Conservation (phyloP, 208 protist genomes). For the Crithidia expoeki region DNA sequence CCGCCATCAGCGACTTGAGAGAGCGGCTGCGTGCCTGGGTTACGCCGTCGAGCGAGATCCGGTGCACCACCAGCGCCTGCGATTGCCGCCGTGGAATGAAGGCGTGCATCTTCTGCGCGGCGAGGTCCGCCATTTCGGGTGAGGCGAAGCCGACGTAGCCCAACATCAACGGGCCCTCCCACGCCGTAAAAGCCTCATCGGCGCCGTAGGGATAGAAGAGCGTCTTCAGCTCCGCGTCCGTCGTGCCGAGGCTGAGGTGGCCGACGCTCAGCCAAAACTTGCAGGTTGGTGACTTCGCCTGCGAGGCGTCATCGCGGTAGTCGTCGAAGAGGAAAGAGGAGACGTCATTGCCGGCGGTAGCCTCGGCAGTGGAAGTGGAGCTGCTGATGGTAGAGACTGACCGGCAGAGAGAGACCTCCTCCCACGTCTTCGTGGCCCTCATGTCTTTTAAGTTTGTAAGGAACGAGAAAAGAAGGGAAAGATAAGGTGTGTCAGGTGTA, state of each 20-base stretch:
- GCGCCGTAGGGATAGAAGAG: constrained; percentile 88
- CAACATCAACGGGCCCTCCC: constrained; percentile 40
- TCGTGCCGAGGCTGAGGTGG: constrained; percentile 59
- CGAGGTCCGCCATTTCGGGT: constrained; percentile 65
- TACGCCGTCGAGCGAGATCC: constrained; percentile 58
- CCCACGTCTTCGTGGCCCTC: constrained; percentile 7
- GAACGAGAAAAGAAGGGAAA: background rate
- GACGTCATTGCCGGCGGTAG: constrained; percentile 70
- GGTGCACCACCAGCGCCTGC: constrained; percentile 56
- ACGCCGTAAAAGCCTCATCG: constrained; percentile 75
- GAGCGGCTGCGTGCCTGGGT: constrained; percentile 36
- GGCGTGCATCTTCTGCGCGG: constrained; percentile 79
- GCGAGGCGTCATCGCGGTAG: constrained; percentile 39
- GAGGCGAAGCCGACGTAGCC: constrained; percentile 84
- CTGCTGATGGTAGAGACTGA: constrained; percentile 45
- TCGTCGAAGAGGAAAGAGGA: constrained; percentile 64
- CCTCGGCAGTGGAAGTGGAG: constrained; percentile 66
- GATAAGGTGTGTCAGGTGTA: too few relatives aligned
- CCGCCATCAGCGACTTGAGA: constrained; percentile 37
- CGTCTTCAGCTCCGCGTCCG: constrained; percentile 53
- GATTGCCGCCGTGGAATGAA: constrained; percentile 81
- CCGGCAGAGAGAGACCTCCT: constrained; percentile 29
- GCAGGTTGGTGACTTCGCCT: constrained; percentile 26
- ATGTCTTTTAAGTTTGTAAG: constrained; percentile 6
- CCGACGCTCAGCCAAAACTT: constrained; percentile 74